Base-by-base conservation (phyloP, 75 land plant species). In the Larix kaempferi region DNA sequence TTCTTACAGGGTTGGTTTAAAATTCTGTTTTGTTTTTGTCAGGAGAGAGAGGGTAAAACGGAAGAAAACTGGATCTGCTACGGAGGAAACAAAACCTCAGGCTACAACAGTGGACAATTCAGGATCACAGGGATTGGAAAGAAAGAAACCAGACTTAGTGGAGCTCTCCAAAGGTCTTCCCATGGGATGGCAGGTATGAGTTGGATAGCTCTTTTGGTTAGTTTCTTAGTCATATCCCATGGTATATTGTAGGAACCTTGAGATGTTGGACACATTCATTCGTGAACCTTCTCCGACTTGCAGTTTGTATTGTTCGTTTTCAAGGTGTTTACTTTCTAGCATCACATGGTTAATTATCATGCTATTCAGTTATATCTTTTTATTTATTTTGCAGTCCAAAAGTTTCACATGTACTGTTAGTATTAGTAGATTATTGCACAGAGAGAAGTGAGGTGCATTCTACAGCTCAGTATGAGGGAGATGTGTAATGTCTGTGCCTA, bases 11-110 rank as follows among this genome's bases (percentile, higher is more conserved):
- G 19, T 66, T 66, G 41, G 4, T 66, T 66, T 66, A 33, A 33
- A 66, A 11, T 12, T 35, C 6, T 19, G 29, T 54, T 57, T 23
- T 37, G 39, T 21, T 5, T 17, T 44, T 52, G 65, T 44, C 85
- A 96, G 99, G 99, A 88, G 99, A 35, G 99, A 96, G 63, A 79
- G 90, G 25, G 96, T 96, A 44, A 96, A 94, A 79, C 88, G 93
- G 19, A 85, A 81, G 76, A 94, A 86, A 87, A 89, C 87, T 55
- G 80, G 80, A 56, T 17, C 16, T 56, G 75, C 77, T 41, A 59
- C 26, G 56, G 86, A 76, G 19, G 71, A 75, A 23, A 37, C 59
- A 22, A 61, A 58, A 61, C n/a, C 49, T 63, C 29, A 83, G 49
- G 54, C 84, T 4, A 11, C 82, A 39, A 84, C 76, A 22, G 60